Evolutionary conservation across 768 basidiomycete genomes (phyloP), one percentile per base, ranked within the genome.

Genomic region (Amanita phalloides): DNA sequence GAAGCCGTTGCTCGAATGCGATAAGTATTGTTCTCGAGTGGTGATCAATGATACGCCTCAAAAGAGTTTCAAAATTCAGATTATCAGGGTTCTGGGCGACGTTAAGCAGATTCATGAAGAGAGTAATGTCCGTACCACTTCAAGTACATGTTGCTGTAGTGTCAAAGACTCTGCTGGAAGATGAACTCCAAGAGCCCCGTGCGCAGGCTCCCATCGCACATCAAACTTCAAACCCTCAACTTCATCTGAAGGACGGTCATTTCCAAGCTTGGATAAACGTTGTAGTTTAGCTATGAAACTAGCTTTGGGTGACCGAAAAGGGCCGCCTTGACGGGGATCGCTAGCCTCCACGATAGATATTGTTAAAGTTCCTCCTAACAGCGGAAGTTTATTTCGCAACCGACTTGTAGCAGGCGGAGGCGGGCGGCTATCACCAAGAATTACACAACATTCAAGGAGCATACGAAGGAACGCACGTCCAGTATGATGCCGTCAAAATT

Each of bases 201-300:
- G 73, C 41, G 79, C 76, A 2, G 89, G 81, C 59, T 87, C 82
- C 92, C 92, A 96, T 48, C 70, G 71, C 10, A 87, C 81, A n/a
- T 75, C 68, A 48, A 93, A 82, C 28, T 68, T 73, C 42, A 86
- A 66, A 41, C 75, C 75, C 62, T 94, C 82, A 1, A 90, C 78
- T 54, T 86, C 77, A 60, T 94, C 91, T 1, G 87, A 89, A 3
- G 84, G 76, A 43, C 70, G 70, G 14, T 60, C 60, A 25, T 60
- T 61, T 1, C 77, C 76, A 3, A 87, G 68, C 57, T 86, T 88
- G 3, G 82, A 70, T 54, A 72, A 73, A 52, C 77, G 76, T 56
- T 86, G 84, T 50, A 89, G 65, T 51, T 79, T 76, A 0, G 81
- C 75, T 8, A 88, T 64, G 23, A 78, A 69, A 17, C 77, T 75